These are phyloP conservation scores for Zea mays DNA, from an alignment of 176 grass and related monocot genomes.

Conservation along the genomic window Zm-B73-REFERENCE-NAM-5.0 NC_050098.1:102100001-102100500, in stretches of 20 bases:
- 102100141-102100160: conserved; percentile 63
- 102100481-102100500: conserved; percentile 89
- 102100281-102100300: conserved; percentile 96
- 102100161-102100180: conserved; percentile 91
- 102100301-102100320: conserved; percentile 90
- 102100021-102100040: conserved; percentile 3
- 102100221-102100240: conserved; percentile 93
- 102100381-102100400: conserved; percentile 5
- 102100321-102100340: conserved; percentile 94
- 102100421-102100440: not conserved
- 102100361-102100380: not conserved
- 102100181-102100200: conserved; percentile 91
- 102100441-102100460: not conserved
- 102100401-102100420: conserved; percentile 7
- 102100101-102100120: conserved; percentile 55
- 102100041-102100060: conserved; percentile 16
- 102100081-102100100: conserved; percentile 9
- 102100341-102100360: conserved; percentile 22
- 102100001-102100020: conserved; percentile 11
- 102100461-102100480: conserved; percentile 70
- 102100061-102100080: not conserved
- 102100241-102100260: conserved; percentile 93
- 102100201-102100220: conserved; percentile 82
- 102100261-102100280: conserved; percentile 92
- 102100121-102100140: conserved; percentile 92